A percentile compares a stretch with the other conserved stretches of the same genome.
Evolutionary conservation across 176 grass and related monocot genomes (phyloP).

Genomic region (Hsuehochloa calcarea): DNA sequence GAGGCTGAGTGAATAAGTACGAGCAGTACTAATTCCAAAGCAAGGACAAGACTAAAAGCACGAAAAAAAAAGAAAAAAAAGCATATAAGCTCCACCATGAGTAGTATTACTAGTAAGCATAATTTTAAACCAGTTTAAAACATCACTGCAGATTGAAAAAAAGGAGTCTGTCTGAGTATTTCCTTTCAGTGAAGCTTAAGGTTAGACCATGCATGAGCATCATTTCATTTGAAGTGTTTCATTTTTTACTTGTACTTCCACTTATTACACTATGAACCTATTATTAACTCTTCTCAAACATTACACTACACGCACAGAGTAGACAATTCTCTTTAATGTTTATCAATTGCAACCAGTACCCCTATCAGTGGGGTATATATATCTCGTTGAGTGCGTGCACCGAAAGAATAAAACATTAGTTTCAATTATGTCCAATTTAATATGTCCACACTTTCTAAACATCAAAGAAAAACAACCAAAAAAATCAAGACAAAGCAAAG

Average conservation of each 20-base stretch:
- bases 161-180: not conserved
- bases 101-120: not conserved
- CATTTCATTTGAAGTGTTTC: not conserved
- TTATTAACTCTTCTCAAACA: not conserved
- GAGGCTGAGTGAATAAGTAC: not conserved
- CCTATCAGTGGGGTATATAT: not conserved
- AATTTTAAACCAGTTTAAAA: not conserved
- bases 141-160: not conserved
- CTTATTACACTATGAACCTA: not conserved
- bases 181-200: not conserved
- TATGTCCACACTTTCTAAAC: not conserved
- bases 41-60: not conserved
- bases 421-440: not conserved
- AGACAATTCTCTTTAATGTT: not conserved
- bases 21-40: not conserved
- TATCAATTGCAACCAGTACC: not conserved
- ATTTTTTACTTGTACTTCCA: not conserved
- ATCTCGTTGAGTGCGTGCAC: not conserved
- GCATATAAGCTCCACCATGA: not conserved
- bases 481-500: not conserved
- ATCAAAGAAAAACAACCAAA: not conserved
- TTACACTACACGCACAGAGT: not conserved
- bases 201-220: not conserved
- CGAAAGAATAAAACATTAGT: not conserved
- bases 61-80: not conserved